phyloP scores from a whole-genome alignment of 371 early-diverging fungal species.

The Mortierella sp. region DNA sequence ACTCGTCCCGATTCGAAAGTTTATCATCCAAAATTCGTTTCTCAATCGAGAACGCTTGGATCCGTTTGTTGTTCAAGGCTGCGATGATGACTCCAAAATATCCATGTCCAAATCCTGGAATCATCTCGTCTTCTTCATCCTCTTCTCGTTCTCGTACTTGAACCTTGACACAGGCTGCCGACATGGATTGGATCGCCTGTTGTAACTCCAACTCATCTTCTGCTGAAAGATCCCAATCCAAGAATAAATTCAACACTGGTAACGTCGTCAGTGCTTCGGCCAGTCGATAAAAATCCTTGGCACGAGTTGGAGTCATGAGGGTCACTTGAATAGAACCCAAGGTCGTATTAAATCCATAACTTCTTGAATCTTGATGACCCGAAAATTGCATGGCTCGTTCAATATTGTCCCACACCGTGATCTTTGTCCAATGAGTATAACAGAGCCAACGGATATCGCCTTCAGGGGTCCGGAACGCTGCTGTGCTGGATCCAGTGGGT shows the following conservation, averaged over 20 bases:
- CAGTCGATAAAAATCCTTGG: slow-evolving; percentile 10
- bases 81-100: slow-evolving; percentile 15
- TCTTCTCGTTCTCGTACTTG: slow-evolving; percentile 23
- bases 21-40: slow-evolving; percentile 11
- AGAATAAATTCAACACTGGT: slow-evolving; percentile 19
- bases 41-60: slow-evolving; percentile 34
- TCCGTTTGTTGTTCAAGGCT: slow-evolving; percentile 23
- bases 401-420: slow-evolving; percentile 4
- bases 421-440: slow-evolving; percentile 4
- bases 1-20: slow-evolving; percentile 5
- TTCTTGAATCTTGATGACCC: slow-evolving; percentile 4
- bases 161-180: slow-evolving; percentile 28
- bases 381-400: slow-evolving; percentile 12
- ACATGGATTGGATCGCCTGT: neutral
- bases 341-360: neutral
- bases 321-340: slow-evolving; percentile 12
- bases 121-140: neutral
- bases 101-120: slow-evolving; percentile 20
- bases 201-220: slow-evolving; percentile 12
- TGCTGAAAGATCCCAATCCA: slow-evolving; percentile 29
- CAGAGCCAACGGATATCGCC: slow-evolving; percentile 42
- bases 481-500: neutral
- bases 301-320: slow-evolving; percentile 14
- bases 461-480: slow-evolving; percentile 11
- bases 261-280: slow-evolving; percentile 2